Evolutionary conservation across 148 eudicot species (phyloP).

Genomic region (Chenopodium quinoa): DNA sequence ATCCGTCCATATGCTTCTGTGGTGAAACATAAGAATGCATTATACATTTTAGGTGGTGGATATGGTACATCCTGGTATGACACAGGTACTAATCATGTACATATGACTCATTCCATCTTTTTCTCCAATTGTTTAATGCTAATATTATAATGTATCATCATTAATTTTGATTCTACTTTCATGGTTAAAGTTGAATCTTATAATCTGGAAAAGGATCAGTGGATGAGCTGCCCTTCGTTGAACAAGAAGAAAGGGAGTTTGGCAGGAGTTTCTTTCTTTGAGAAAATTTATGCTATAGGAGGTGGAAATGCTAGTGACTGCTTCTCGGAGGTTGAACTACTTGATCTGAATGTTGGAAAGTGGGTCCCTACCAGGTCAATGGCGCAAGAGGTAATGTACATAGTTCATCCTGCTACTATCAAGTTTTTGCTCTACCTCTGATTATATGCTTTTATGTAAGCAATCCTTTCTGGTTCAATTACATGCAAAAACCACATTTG

Average conservation of each 20-base stretch:
- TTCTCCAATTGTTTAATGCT: neutral
- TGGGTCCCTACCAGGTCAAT: slow-evolving; percentile 61
- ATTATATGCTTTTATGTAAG: neutral
- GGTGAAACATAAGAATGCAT: slow-evolving; percentile 41
- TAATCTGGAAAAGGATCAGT: slow-evolving; percentile 41
- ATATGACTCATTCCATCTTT: neutral
- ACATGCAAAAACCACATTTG: neutral
- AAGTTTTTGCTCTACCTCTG: neutral
- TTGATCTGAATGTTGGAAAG: slow-evolving; percentile 50
- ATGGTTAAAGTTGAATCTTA: slow-evolving; percentile 64
- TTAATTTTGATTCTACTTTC: slow-evolving; percentile 6
- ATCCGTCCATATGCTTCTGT: slow-evolving; percentile 46
- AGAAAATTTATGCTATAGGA: slow-evolving; percentile 61
- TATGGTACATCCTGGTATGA: slow-evolving; percentile 49
- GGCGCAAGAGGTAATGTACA: slow-evolving; percentile 51
- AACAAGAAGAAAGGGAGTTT: slow-evolving; percentile 54
- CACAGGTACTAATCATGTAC: slow-evolving; percentile 43
- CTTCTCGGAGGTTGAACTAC: slow-evolving; percentile 62
- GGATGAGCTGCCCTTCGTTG: slow-evolving; percentile 54
- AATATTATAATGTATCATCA: neutral
- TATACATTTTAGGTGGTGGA: slow-evolving; percentile 64
- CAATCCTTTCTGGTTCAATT: neutral
- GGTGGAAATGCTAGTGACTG: slow-evolving; percentile 60
- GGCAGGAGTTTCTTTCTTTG: slow-evolving; percentile 46
- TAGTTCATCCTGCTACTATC: slow-evolving; percentile 1